Evolutionary conservation across 2,329 filamentous ascomycete species (phyloP).

Genomic region (Colletotrichum spinosum): DNA sequence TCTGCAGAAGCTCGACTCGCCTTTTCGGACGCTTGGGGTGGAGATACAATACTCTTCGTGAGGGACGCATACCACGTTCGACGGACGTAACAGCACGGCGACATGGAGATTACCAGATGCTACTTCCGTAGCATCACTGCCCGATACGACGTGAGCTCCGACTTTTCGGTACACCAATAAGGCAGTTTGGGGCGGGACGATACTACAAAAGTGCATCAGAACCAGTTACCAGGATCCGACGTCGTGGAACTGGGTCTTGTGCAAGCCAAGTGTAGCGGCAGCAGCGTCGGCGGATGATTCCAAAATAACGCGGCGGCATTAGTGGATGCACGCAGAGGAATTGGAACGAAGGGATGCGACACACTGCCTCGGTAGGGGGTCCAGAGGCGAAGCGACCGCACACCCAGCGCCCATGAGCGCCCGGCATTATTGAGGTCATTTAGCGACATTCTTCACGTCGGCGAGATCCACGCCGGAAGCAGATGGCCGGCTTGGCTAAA

Average conservation of each 20-base stretch:
- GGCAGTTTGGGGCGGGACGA: background rate
- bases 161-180: conserved; percentile 4
- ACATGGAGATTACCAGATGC: background rate
- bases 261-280: background rate
- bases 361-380: too few relatives aligned
- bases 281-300: too few relatives aligned
- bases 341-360: conserved; percentile 20
- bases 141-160: conserved; percentile 23
- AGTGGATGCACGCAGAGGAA: background rate
- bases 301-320: background rate
- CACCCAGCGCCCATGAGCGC: background rate
- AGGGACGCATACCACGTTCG: conserved; percentile 43
- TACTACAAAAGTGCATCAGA: background rate
- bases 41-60: conserved; percentile 87
- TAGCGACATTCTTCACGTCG: background rate
- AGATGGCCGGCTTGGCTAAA: conserved; percentile 30
- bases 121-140: background rate
- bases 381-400: too few relatives aligned
- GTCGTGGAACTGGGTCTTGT: background rate
- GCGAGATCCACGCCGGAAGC: conserved; percentile 1
- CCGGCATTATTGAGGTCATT: background rate
- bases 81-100: background rate
- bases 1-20: conserved; percentile 78
- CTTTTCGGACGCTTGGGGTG: conserved; percentile 80
- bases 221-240: background rate